phyloP scores from a whole-genome alignment of 805 yeast species.

The Torulaspora indica region DNA sequence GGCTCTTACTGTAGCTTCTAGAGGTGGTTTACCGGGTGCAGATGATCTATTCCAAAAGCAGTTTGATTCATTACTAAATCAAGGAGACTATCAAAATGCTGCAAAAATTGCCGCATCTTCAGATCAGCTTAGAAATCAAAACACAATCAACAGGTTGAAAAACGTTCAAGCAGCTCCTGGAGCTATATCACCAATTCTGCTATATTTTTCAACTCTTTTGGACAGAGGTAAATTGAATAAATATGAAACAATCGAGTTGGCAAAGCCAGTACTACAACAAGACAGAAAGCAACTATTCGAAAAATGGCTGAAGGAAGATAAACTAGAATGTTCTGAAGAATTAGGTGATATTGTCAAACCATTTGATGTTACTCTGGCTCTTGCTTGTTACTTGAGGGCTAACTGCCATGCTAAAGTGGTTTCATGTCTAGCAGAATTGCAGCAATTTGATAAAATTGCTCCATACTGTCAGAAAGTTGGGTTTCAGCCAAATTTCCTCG shows the following conservation, averaged over 20 bases:
- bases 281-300: constrained; percentile 90
- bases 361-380: constrained; percentile 75
- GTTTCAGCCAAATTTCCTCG: constrained; percentile 84
- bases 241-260: constrained; percentile 90
- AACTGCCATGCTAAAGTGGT: constrained; percentile 84
- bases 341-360: constrained; percentile 94
- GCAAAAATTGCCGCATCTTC: constrained; percentile 97
- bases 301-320: constrained; percentile 94
- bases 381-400: constrained; percentile 85
- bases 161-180: constrained; percentile 90
- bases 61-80: constrained; percentile 75
- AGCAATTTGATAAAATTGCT: constrained; percentile 91
- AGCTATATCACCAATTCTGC: constrained; percentile 87
- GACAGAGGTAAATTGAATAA: constrained; percentile 91
- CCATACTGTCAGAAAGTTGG: constrained; percentile 90
- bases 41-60: constrained; percentile 87
- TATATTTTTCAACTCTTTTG: constrained; percentile 83
- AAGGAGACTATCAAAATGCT: constrained; percentile 86
- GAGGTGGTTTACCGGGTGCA: constrained; percentile 97
- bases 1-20: constrained; percentile 83
- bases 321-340: constrained; percentile 92
- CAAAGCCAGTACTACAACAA: constrained; percentile 91
- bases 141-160: constrained; percentile 88
- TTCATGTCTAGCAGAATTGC: constrained; percentile 85
- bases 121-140: constrained; percentile 87